Conservation (phyloP, 179 eudicot species). For the Patellifolia procumbens region DNA sequence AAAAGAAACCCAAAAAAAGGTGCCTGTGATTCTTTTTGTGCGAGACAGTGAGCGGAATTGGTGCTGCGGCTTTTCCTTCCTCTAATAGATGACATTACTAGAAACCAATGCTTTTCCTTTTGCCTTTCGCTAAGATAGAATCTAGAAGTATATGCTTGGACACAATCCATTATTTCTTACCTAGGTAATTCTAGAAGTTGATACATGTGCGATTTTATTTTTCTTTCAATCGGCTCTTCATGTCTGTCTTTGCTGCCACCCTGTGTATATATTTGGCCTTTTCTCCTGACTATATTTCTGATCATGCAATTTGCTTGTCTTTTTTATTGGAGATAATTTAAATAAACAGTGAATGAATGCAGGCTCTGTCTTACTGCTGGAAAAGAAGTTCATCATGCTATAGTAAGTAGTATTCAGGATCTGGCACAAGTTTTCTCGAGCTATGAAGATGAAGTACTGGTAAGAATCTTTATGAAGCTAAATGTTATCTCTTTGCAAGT, state of each 20-base stretch:
- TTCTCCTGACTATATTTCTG: background rate
- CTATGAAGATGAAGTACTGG: slow-evolving; percentile 97
- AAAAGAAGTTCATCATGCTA: slow-evolving; percentile 92
- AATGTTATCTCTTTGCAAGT: background rate
- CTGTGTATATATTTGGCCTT: background rate
- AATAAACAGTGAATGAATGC: slow-evolving; percentile 31
- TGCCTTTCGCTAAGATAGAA: background rate
- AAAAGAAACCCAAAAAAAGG: background rate
- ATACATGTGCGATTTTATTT: background rate
- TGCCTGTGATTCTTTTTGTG: background rate
- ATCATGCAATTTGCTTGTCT: slow-evolving; percentile 1
- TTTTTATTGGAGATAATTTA: background rate
- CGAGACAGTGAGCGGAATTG: background rate
- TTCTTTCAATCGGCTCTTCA: background rate
- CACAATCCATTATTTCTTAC: background rate
- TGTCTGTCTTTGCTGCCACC: background rate
- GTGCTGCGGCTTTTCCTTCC: background rate
- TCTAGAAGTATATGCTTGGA: background rate
- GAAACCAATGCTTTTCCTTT: background rate
- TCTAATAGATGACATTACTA: background rate
- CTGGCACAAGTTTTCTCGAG: slow-evolving; percentile 79
- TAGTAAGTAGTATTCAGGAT: slow-evolving; percentile 97
- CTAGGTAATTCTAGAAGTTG: background rate
- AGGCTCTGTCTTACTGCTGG: slow-evolving; percentile 97
- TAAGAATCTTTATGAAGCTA: slow-evolving; percentile 31